Percentiles rank a stretch among this genome's conserved stretches.
Conservation (phyloP, 768 basidiomycete genomes). For the Lactarius hengduanensis region DNA sequence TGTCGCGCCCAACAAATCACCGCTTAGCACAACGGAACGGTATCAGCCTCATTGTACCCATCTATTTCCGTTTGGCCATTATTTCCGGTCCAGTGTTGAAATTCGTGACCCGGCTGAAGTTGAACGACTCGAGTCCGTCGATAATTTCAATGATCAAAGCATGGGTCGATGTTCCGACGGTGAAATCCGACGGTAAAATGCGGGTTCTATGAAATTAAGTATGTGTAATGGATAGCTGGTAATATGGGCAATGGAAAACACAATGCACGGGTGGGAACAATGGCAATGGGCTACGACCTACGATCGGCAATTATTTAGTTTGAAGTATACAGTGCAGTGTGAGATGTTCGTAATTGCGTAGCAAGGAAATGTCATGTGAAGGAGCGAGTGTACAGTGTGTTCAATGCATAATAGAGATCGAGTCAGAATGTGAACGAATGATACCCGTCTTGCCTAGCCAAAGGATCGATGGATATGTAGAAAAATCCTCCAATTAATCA, state of each 20-base stretch:
- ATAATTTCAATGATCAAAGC: neutral
- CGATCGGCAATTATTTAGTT: constrained; percentile 13
- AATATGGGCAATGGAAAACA: constrained; percentile 18
- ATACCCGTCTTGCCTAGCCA: constrained; percentile 2
- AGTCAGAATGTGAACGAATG: neutral
- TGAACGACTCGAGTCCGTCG: neutral
- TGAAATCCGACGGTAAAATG: constrained; percentile 10
- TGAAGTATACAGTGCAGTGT: constrained; percentile 22
- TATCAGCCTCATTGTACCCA: neutral
- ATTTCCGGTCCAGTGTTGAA: neutral
- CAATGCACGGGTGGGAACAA: constrained; percentile 5
- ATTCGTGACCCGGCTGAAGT: neutral
- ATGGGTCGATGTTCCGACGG: neutral
- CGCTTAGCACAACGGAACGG: neutral
- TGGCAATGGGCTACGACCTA: constrained; percentile 7
- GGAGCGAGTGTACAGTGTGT: constrained; percentile 18
- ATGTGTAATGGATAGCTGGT: constrained; percentile 11
- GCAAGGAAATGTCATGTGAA: constrained; percentile 12
- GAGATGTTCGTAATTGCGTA: constrained; percentile 16
- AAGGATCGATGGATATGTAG: neutral
- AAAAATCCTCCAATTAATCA: constrained; percentile 27
- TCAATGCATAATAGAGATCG: constrained; percentile 17
- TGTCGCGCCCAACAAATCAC: neutral
- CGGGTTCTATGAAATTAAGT: constrained; percentile 13
- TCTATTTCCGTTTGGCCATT: neutral